Evolutionary conservation across 1,139 yeast species (phyloP).

Genomic region (Protomyces pachydermus): DNA sequence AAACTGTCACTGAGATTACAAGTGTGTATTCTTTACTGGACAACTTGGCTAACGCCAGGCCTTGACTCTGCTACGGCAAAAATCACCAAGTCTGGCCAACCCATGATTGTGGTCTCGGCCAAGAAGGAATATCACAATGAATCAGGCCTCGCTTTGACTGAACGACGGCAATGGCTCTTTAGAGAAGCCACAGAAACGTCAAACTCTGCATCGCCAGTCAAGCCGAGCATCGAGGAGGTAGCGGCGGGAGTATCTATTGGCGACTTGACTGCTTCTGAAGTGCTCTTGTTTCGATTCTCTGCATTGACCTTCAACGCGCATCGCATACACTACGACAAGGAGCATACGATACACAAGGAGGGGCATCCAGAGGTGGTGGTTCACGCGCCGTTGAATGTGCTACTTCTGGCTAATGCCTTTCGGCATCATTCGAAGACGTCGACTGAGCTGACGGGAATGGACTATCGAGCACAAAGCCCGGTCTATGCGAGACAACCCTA

Average conservation of each 20-base stretch:
- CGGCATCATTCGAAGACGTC: neutral
- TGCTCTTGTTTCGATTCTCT: constrained; percentile 54
- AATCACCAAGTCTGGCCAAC: constrained; percentile 27
- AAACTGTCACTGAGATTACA: constrained; percentile 36
- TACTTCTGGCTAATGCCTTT: constrained; percentile 9
- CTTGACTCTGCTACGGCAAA: constrained; percentile 32
- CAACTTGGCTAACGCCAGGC: neutral
- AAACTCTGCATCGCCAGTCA: neutral
- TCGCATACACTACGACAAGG: constrained; percentile 63
- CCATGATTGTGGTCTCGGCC: constrained; percentile 38
- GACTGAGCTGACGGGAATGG: neutral
- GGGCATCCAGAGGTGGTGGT: constrained; percentile 58
- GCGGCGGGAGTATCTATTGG: neutral
- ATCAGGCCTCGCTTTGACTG: constrained; percentile 26
- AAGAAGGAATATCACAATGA: constrained; percentile 34
- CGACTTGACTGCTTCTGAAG: constrained; percentile 23
- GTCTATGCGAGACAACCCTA: constrained; percentile 10
- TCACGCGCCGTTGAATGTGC: constrained; percentile 64
- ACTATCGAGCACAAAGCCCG: constrained; percentile 12
- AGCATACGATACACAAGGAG: constrained; percentile 51
- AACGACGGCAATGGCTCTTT: constrained; percentile 14
- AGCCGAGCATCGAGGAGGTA: neutral
- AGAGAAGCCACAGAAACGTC: constrained; percentile 27
- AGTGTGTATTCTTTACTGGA: neutral
- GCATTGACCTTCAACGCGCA: constrained; percentile 76